Conservation (phyloP, 352 stramenopile species). For the Phytophthora sansomeana region DNA sequence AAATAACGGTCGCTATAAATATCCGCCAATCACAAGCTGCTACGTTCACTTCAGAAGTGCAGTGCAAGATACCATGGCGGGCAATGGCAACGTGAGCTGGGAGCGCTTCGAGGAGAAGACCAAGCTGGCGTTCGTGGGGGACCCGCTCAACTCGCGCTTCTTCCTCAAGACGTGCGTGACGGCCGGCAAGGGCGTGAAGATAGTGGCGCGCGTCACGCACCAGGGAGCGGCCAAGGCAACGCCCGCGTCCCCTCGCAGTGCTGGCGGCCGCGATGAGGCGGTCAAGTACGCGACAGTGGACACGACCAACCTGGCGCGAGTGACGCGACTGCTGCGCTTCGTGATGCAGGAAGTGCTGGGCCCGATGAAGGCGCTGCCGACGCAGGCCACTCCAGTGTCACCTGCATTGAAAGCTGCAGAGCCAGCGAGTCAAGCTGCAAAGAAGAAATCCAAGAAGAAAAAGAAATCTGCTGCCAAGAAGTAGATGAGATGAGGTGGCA, state of each 20-base stretch:
- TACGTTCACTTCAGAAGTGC: constrained; percentile 3
- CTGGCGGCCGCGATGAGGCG: constrained; percentile 16
- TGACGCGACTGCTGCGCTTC: constrained; percentile 68
- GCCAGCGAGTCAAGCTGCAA: constrained; percentile 11
- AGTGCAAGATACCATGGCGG: constrained; percentile 23
- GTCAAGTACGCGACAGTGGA: constrained; percentile 43
- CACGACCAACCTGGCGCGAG: constrained; percentile 43
- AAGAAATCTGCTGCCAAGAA: constrained; percentile 45
- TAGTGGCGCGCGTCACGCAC: constrained; percentile 61
- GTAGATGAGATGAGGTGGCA: background rate
- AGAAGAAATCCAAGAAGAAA: constrained; percentile 52
- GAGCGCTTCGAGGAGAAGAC: constrained; percentile 77
- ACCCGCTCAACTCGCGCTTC: constrained; percentile 62
- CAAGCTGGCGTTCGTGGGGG: constrained; percentile 67
- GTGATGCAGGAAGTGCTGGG: constrained; percentile 75
- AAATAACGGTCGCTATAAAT: constrained; percentile 23
- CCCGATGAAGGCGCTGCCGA: constrained; percentile 48
- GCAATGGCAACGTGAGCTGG: constrained; percentile 49
- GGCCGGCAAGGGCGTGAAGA: constrained; percentile 33
- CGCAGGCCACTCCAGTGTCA: constrained; percentile 5
- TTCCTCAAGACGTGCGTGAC: constrained; percentile 66
- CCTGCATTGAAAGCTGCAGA: constrained; percentile 5
- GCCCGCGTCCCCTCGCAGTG: constrained; percentile 17
- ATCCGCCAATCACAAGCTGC: constrained; percentile 32
- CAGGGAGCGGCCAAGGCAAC: constrained; percentile 27